Percentiles rank a stretch among this genome's conserved stretches.
These are phyloP conservation scores for Metschnikowia lochheadii DNA, from an alignment of 805 yeast genomes.

Conservation along the genomic window DNA sequence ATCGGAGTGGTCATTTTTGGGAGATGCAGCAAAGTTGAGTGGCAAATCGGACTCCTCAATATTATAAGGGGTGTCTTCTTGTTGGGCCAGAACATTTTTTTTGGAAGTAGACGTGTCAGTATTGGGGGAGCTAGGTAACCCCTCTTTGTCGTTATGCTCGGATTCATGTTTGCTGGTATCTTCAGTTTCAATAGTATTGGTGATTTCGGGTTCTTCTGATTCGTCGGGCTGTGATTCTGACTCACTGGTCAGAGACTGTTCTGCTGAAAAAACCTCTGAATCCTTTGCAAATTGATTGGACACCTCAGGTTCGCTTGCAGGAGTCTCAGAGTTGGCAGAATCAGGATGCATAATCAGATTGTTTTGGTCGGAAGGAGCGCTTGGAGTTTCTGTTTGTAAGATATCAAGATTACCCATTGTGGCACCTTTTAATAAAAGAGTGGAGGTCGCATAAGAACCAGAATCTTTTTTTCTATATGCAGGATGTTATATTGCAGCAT, in stretches of 20 bases:
- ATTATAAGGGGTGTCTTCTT: background rate
- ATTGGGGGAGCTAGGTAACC: background rate
- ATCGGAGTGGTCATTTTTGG: background rate
- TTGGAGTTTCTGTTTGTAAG: background rate
- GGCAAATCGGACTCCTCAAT: background rate
- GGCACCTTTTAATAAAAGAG: background rate
- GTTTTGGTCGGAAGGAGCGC: background rate
- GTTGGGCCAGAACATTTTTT: background rate
- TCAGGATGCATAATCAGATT: background rate
- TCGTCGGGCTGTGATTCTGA: background rate
- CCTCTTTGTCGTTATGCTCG: background rate
- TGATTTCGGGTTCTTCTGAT: background rate
- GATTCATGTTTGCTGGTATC: background rate
- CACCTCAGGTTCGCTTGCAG: background rate
- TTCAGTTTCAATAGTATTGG: too few species aligned
- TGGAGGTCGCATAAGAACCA: background rate
- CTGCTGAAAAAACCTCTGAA: background rate
- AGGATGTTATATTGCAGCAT: background rate
- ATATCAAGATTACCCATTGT: background rate
- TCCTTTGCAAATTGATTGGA: background rate
- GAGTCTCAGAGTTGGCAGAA: background rate
- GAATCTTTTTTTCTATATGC: background rate
- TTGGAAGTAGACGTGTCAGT: too few species aligned
- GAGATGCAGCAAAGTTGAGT: background rate
- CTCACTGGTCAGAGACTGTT: background rate